Conservation (phyloP, 345 rosid genomes). For the Acer negundo region DNA sequence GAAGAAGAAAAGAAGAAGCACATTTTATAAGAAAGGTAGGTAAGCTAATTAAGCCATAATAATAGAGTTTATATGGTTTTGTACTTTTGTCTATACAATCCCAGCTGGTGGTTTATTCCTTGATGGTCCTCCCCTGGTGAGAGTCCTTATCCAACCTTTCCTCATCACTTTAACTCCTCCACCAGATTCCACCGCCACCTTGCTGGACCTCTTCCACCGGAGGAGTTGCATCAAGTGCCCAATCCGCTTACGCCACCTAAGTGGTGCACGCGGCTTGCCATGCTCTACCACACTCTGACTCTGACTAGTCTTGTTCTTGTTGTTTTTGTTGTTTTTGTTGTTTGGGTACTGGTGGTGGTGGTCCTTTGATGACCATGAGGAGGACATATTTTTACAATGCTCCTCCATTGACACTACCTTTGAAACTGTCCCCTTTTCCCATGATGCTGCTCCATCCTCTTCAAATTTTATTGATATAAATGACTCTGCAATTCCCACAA, state of each 20-base stretch:
- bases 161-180: constrained; percentile 77
- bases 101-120: constrained; percentile 31
- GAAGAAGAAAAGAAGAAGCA: constrained; percentile 2
- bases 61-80: too few species aligned
- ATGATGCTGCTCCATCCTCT: constrained; percentile 76
- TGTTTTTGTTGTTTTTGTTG: background rate
- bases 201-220: constrained; percentile 74
- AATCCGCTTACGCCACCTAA: constrained; percentile 90
- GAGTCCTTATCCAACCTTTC: constrained; percentile 84
- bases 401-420: constrained; percentile 54
- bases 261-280: constrained; percentile 52
- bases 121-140: constrained; percentile 74
- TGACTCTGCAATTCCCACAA: constrained; percentile 53
- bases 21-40: constrained; percentile 34
- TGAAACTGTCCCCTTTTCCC: constrained; percentile 75
- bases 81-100: constrained; percentile 9
- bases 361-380: constrained; percentile 25
- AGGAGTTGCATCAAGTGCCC: constrained; percentile 81
- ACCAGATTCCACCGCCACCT: constrained; percentile 61
- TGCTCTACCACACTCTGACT: constrained; percentile 66
- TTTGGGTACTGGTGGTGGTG: constrained; percentile 1
- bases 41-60: too few species aligned
- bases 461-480: constrained; percentile 93
- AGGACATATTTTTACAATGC: constrained; percentile 35
- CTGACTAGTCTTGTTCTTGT: background rate